Conservation (phyloP, 495 filamentous ascomycete species). For the Penicillium egyptiacum region DNA sequence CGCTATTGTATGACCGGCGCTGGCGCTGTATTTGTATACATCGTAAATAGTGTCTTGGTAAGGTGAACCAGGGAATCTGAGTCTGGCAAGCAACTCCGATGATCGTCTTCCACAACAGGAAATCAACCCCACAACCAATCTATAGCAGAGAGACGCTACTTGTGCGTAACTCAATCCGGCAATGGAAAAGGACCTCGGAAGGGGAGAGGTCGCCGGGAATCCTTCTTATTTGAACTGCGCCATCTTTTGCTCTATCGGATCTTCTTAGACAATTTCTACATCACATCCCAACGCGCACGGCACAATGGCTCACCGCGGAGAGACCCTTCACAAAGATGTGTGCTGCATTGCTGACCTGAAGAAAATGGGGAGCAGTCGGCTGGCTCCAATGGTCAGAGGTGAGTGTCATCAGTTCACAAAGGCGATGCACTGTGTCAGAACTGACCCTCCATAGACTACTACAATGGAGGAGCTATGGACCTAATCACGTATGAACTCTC, state of each 20-base stretch:
- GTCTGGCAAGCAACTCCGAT: conserved; percentile 19
- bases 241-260: background rate
- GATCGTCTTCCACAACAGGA: conserved; percentile 13
- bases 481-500: conserved; percentile 30
- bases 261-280: background rate
- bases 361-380: conserved; percentile 26
- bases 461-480: conserved; percentile 50
- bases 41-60: background rate
- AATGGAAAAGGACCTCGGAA: background rate
- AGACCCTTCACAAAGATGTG: conserved; percentile 34
- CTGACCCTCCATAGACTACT: conserved; percentile 43
- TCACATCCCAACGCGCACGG: background rate
- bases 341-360: conserved; percentile 39
- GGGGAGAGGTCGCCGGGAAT: background rate
- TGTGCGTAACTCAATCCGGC: conserved; percentile 5
- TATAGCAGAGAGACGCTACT: conserved; percentile 12
- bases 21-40: background rate
- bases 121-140: conserved; percentile 2
- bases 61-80: background rate
- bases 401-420: background rate
- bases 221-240: conserved; percentile 19
- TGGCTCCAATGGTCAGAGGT: conserved; percentile 35
- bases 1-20: background rate
- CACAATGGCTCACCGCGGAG: conserved; percentile 34
- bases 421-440: background rate